These are phyloP conservation scores for Fulvia fulva DNA, from an alignment of 2,329 filamentous ascomycete species.

Conservation along the genomic window DNA sequence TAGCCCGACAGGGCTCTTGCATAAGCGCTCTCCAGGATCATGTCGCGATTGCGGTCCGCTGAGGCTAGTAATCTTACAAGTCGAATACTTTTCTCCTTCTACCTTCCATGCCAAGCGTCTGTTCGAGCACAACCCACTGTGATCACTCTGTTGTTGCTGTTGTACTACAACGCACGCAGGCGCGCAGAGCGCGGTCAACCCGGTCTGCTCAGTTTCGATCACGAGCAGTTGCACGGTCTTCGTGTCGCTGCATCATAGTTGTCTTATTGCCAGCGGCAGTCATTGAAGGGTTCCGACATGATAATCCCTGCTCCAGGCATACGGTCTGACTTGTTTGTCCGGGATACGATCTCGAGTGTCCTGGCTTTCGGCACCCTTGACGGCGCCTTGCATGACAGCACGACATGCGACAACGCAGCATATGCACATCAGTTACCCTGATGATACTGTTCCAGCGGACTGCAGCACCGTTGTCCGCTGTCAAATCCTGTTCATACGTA, in stretches of 20 bases:
- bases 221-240: background rate
- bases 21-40: slow-evolving; percentile 1
- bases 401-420: background rate
- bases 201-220: background rate
- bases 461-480: slow-evolving; percentile 1
- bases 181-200: background rate
- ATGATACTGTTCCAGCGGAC: background rate
- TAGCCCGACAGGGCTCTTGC: background rate
- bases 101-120: background rate
- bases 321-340: background rate
- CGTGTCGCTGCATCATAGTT: background rate
- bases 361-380: slow-evolving; percentile 1
- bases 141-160: background rate
- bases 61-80: background rate
- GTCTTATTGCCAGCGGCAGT: background rate
- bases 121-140: background rate
- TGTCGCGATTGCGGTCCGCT: background rate
- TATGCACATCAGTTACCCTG: background rate
- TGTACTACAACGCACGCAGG: background rate
- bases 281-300: background rate
- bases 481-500: background rate
- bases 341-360: background rate
- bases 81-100: background rate
- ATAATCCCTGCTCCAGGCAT: background rate
- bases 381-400: background rate